A percentile compares a stretch with the other conserved stretches of the same genome.
Conservation (phyloP, 2,329 filamentous ascomycete genomes). For the Ophiosphaerella korrae region DNA sequence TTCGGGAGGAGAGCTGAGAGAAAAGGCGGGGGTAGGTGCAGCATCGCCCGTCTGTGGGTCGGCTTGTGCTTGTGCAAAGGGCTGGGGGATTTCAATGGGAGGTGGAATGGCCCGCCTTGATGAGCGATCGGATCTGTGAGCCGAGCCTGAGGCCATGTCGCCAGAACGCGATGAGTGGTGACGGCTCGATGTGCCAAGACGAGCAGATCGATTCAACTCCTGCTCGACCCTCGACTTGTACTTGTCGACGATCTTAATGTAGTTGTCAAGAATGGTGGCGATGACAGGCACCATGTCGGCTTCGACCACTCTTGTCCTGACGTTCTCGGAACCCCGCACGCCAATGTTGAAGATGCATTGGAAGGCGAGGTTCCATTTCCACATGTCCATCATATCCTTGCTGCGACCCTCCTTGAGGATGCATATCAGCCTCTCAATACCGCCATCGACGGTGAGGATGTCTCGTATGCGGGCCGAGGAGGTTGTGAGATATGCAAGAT, state of each 20-base stretch:
- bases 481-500: slow-evolving; percentile 96
- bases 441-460: slow-evolving; percentile 97
- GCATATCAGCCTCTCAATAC: slow-evolving; percentile 93
- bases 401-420: slow-evolving; percentile 97
- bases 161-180: slow-evolving; percentile 50
- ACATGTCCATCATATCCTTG: slow-evolving; percentile 99
- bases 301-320: slow-evolving; percentile 93
- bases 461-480: slow-evolving; percentile 97
- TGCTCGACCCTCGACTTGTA: slow-evolving; percentile 83
- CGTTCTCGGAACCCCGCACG: slow-evolving; percentile 90
- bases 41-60: slow-evolving; percentile 63
- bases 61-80: slow-evolving; percentile 49
- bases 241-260: slow-evolving; percentile 94
- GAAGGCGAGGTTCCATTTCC: slow-evolving; percentile 99
- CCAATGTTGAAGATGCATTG: slow-evolving; percentile 99
- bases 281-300: slow-evolving; percentile 99
- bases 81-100: slow-evolving; percentile 76
- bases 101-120: slow-evolving; percentile 78
- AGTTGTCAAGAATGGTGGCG: slow-evolving; percentile 96
- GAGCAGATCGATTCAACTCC: slow-evolving; percentile 69
- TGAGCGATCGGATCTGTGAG: slow-evolving; percentile 50
- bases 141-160: slow-evolving; percentile 41
- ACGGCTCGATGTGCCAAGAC: slow-evolving; percentile 45
- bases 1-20: slow-evolving; percentile 73
- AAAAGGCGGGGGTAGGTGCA: slow-evolving; percentile 66